Base-by-base conservation (phyloP, 139 green algal species). In the Coelastrella sp. region DNA sequence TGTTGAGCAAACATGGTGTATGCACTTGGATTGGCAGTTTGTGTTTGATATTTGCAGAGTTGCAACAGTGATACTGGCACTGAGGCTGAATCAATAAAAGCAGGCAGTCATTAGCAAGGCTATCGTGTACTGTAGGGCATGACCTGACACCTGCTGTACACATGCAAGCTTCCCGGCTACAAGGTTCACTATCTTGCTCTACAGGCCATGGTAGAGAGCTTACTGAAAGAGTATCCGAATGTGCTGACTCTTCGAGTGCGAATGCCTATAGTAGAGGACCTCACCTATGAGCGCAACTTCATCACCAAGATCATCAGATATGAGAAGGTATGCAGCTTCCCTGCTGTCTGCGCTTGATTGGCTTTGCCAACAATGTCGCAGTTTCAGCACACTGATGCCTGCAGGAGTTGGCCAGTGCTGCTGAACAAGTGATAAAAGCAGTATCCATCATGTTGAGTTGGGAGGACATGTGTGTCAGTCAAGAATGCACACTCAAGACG, bases 291-390 rank as follows among this genome's bases (percentile, higher is more conserved):
- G 7, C 91, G 97, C 81, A 99, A 99, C 89, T 99, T 99, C 90
- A 98, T 99, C 92, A 98, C 95, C 48, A 99, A 99, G 91, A 99
- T 99, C 89, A 96, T 98, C 86, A 98, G 97, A 86, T 98, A 98
- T 86, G 92, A 96, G 71, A 97, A 97, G 92, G 75, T 94, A 94
- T 25, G 21, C n/a, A n/a, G n/a, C n/a, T n/a, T n/a, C n/a, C n/a
- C n/a, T 77, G 25, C 35, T 79, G 43, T 15, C 21, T n/a, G n/a
- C n/a, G n/a, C n/a, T n/a, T n/a, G n/a, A 38, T 23, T 79, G 71
- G 3, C 3, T 40, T 15, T 48, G 38, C 40, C 41, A 41, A 38
- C 40, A 59, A 5, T 27, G 0, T 23, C 0, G 45, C 45, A 57
- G n/a, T n/a, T n/a, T n/a, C n/a, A n/a, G n/a, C n/a, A n/a, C n/a